Conservation (phyloP, 2,329 filamentous ascomycete species). For the Cladobotryum protrusum region DNA sequence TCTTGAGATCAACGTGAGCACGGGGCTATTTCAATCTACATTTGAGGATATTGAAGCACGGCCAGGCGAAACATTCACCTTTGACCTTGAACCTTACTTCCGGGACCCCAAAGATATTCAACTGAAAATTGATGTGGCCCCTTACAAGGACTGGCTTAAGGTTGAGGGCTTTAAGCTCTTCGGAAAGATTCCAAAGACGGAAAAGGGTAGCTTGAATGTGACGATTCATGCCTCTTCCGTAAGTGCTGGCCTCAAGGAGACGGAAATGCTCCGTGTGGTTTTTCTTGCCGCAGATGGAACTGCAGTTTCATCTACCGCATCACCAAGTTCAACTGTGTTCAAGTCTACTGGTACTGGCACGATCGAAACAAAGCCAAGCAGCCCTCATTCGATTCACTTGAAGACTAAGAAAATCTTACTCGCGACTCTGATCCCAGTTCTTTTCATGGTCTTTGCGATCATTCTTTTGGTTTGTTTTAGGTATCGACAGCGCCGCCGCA, state of each 20-base stretch:
- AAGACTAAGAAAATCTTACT: conserved; percentile 33
- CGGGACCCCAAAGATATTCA: conserved; percentile 32
- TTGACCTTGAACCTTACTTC: conserved; percentile 39
- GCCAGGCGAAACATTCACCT: conserved; percentile 35
- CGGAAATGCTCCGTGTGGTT: conserved; percentile 30
- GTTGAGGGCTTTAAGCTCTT: conserved; percentile 33
- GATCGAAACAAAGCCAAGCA: conserved; percentile 10
- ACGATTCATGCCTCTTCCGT: conserved; percentile 29
- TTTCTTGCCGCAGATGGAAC: conserved; percentile 25
- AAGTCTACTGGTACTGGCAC: conserved; percentile 19
- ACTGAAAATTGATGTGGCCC: conserved; percentile 30
- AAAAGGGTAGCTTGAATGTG: conserved; percentile 26
- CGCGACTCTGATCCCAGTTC: conserved; percentile 39
- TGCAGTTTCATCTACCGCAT: conserved; percentile 17
- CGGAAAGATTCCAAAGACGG: conserved; percentile 34
- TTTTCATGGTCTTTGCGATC: conserved; percentile 28
- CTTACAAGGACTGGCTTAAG: conserved; percentile 38
- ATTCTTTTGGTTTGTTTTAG: conserved; percentile 29
- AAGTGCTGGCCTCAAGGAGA: conserved; percentile 28
- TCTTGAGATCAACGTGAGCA: conserved; percentile 34
- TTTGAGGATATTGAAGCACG: conserved; percentile 34
- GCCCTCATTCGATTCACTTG: conserved; percentile 17
- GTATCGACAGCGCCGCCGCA: conserved; percentile 22
- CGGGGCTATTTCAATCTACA: conserved; percentile 34
- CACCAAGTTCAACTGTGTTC: conserved; percentile 18